Conservation (phyloP, 164 flowering plant genomes). For the Annona cherimola region DNA sequence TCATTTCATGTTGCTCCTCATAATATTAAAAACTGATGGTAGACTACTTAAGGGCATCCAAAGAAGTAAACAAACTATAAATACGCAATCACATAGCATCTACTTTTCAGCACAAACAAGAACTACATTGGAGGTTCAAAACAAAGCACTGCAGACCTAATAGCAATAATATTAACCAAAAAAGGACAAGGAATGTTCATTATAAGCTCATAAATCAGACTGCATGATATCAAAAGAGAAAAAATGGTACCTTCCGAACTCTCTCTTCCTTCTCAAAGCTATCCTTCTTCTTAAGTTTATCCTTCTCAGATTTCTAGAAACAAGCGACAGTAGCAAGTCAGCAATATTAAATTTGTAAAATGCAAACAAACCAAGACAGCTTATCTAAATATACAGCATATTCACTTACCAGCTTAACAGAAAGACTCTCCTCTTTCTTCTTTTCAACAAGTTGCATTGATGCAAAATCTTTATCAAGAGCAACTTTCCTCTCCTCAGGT, state of each 20-base stretch:
- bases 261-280: slow-evolving; percentile 29
- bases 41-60: too few relatives aligned
- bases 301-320: slow-evolving; percentile 29
- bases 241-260: slow-evolving; percentile 24
- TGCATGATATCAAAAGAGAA: background rate
- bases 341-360: background rate
- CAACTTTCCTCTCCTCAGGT: slow-evolving; percentile 27
- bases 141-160: background rate
- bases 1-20: too few relatives aligned
- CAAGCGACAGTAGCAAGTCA: background rate
- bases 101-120: too few relatives aligned
- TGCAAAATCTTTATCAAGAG: slow-evolving; percentile 29
- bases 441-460: slow-evolving; percentile 29
- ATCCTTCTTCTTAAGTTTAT: slow-evolving; percentile 27
- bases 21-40: too few relatives aligned
- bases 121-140: too few relatives aligned
- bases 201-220: background rate
- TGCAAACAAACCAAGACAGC: background rate
- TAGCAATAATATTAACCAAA: background rate
- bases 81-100: too few relatives aligned
- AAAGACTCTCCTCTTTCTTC: slow-evolving; percentile 21
- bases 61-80: too few relatives aligned
- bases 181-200: background rate
- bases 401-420: slow-evolving; percentile 22
- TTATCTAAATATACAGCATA: background rate